Conservation (phyloP, 768 basidiomycete species). For the Lentinula boryana region DNA sequence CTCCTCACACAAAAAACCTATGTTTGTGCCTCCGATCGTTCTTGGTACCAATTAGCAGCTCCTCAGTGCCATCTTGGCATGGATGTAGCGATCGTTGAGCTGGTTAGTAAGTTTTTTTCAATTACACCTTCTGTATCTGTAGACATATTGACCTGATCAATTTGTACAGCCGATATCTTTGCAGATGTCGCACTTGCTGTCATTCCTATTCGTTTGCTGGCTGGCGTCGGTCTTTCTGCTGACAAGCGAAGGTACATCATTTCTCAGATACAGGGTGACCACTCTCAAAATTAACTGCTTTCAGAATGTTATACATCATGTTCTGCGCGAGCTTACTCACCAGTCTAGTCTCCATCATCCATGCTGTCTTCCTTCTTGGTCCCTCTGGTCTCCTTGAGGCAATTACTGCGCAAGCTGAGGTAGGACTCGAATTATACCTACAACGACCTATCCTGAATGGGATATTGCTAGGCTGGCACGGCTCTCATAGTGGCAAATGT, state of each 20-base stretch:
- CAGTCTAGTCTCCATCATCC: slow-evolving; percentile 6
- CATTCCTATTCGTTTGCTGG: slow-evolving; percentile 6
- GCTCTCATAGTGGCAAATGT: slow-evolving; percentile 7
- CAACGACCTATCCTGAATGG: neutral
- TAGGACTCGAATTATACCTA: neutral
- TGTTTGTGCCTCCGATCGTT: slow-evolving; percentile 6
- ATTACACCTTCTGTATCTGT: no score
- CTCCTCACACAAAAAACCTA: slow-evolving; percentile 8
- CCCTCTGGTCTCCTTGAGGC: slow-evolving; percentile 8
- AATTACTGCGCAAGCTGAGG: slow-evolving; percentile 8
- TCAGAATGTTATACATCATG: slow-evolving; percentile 7
- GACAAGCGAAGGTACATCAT: slow-evolving; percentile 3
- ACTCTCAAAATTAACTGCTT: neutral
- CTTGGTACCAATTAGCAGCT: slow-evolving; percentile 4
- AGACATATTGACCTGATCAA: neutral
- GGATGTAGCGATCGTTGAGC: slow-evolving; percentile 4
- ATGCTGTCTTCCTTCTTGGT: slow-evolving; percentile 8
- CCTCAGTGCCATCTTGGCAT: slow-evolving; percentile 7
- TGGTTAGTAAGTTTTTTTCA: slow-evolving; percentile 1
- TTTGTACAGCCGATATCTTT: slow-evolving; percentile 4
- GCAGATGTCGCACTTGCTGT: slow-evolving; percentile 6
- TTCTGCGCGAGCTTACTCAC: slow-evolving; percentile 7
- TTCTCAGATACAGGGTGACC: no score
- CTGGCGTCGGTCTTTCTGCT: neutral
- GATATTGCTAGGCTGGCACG: neutral